Evolutionary conservation across 2,329 filamentous ascomycete species (phyloP), one percentile per base, ranked within the genome.

Genomic region (Hypoxylon sp.): DNA sequence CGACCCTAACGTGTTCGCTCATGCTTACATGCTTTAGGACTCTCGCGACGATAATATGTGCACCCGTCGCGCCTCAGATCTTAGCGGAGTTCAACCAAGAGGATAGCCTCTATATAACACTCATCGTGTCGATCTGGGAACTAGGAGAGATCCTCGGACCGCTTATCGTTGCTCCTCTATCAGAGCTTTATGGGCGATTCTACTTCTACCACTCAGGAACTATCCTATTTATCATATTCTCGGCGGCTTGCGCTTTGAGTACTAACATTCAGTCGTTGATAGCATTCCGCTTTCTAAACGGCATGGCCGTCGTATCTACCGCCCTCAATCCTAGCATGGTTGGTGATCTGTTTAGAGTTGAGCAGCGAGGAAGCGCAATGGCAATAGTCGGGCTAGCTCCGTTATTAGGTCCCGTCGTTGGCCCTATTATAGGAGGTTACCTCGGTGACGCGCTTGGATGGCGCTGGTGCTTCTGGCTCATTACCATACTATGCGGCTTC

Each of bases 391-490:
- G 59, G 6, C 43, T 63, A 21, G 49, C 49, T 4, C 49, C 64
- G 2, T 60, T 67, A 43, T 49, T 67, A 0, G 64, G 64, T 13
- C 60, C 55, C 19, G 60, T 63, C n/a, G 34, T 52, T 21, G 64
- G 64, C 7, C 64, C 64, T 13, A 60, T 67, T 3, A 48, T 60
- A 36, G 64, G 64, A 10, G 64, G 64, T 7, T 67, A 55, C n/a
- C 43, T 67, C 1, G 55, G 49, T 3, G 34, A 25, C 11, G 41
- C 53, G 3, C 21, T 67, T 21, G 60, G 64, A 34, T 67, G 64
- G 64, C 64, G 64, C 11, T 67, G 64, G 64, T 55, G 49, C 7
- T 67, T 67, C 50, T 67, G 60, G 60, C 25, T 67, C 4, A 60
- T 67, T 25, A 51, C 55, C 6, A 67, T 67, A 45, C 9, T 67